Conservation (phyloP, 768 basidiomycete species). For the Lentinula lateritia region DNA sequence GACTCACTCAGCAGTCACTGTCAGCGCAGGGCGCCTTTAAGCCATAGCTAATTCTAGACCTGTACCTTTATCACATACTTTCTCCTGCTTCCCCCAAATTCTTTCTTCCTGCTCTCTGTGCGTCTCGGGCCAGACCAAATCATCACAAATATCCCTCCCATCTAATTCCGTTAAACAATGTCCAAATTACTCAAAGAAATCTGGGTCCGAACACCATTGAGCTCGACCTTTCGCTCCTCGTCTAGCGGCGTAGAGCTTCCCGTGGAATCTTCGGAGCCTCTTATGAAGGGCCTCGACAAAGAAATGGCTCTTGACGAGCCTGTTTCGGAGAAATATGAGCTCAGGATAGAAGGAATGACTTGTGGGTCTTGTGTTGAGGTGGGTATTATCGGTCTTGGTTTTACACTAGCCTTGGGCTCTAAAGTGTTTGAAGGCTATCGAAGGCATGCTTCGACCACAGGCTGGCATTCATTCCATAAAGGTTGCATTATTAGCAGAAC, state of each 20-base stretch:
- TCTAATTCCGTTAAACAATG: neutral
- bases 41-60: neutral
- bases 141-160: neutral
- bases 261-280: slow-evolving; percentile 15
- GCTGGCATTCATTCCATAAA: slow-evolving; percentile 88
- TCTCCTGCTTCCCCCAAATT: neutral
- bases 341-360: slow-evolving; percentile 87
- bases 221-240: slow-evolving; percentile 3
- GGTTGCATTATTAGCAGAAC: slow-evolving; percentile 96
- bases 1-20: neutral
- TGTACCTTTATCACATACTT: neutral
- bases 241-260: slow-evolving; percentile 12
- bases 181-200: slow-evolving; percentile 7
- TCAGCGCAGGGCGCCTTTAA: slow-evolving; percentile 6
- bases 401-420: too few species aligned
- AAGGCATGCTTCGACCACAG: slow-evolving; percentile 75
- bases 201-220: slow-evolving; percentile 8
- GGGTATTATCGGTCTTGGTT: slow-evolving; percentile 14
- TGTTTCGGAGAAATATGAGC: slow-evolving; percentile 56
- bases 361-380: slow-evolving; percentile 89
- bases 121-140: neutral
- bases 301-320: slow-evolving; percentile 17
- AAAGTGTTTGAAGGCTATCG: slow-evolving; percentile 56
- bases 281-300: slow-evolving; percentile 18
- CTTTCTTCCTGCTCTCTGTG: neutral